phyloP scores from a whole-genome alignment of 306 rosid species.

The Pterocarpus santalinus region DNA sequence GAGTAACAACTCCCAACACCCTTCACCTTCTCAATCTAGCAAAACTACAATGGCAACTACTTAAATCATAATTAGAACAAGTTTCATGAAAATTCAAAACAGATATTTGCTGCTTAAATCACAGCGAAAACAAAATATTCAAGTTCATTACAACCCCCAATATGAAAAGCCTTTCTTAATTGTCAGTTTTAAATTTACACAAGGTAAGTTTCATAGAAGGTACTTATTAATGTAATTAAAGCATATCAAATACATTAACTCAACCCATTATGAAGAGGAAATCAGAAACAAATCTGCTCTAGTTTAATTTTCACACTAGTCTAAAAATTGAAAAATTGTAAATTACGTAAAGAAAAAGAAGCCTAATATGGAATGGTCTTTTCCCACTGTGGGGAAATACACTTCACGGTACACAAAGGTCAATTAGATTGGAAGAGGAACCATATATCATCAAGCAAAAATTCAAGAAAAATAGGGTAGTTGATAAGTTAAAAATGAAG shows the following conservation, averaged over 20 bases:
- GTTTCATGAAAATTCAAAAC: not conserved
- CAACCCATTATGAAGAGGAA: not conserved
- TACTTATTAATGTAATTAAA: not conserved
- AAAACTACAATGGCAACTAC: not conserved
- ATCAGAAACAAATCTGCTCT: not conserved
- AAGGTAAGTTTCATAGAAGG: not conserved
- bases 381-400: not conserved
- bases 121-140: not conserved
- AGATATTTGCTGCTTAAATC: too few species aligned
- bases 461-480: slow-evolving; percentile 33
- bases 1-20: not conserved
- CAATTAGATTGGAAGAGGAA: not conserved
- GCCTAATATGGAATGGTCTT: slow-evolving; percentile 2
- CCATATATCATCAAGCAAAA: slow-evolving; percentile 11
- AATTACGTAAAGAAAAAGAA: slow-evolving; percentile 13
- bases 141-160: not conserved
- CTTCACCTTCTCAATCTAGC: slow-evolving; percentile 17
- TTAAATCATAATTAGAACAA: not conserved
- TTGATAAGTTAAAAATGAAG: slow-evolving; percentile 43
- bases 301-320: not conserved
- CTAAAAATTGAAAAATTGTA: slow-evolving; percentile 33
- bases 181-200: not conserved
- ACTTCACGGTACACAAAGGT: slow-evolving; percentile 8
- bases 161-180: not conserved
- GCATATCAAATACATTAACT: not conserved